Evolutionary conservation across 2,329 filamentous ascomycete genomes (phyloP).

Genomic region (Alternaria arborescens): DNA sequence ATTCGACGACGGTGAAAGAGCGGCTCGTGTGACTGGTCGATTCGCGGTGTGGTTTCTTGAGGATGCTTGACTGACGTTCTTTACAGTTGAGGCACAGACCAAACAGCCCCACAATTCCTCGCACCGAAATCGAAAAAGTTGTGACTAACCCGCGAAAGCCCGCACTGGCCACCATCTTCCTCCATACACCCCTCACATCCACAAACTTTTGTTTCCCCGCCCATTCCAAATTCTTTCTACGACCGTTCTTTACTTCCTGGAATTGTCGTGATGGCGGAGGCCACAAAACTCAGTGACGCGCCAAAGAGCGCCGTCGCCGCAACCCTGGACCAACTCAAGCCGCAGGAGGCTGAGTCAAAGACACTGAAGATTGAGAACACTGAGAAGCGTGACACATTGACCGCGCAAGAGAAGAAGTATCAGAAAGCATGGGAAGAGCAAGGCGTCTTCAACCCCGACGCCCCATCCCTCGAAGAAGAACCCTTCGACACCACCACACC

Average conservation of each 20-base stretch:
- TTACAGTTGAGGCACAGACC: conserved; percentile 10
- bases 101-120: conserved; percentile 5
- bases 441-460: conserved; percentile 83
- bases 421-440: conserved; percentile 83
- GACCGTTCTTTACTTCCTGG: conserved; percentile 4
- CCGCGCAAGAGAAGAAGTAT: conserved; percentile 89
- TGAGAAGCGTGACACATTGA: conserved; percentile 84
- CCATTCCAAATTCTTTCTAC: conserved; percentile 12
- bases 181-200: not conserved
- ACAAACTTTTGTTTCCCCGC: conserved; percentile 22
- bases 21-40: conserved; percentile 3
- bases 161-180: conserved; percentile 7
- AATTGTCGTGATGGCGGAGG: conserved; percentile 42
- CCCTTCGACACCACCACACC: conserved; percentile 77
- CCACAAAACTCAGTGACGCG: conserved; percentile 35
- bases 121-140: conserved; percentile 21
- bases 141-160: conserved; percentile 22
- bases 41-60: conserved; percentile 11
- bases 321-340: conserved; percentile 64
- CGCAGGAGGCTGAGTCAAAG: conserved; percentile 64
- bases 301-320: conserved; percentile 58
- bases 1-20: conserved; percentile 7
- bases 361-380: conserved; percentile 77
- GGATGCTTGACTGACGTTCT: conserved; percentile 28
- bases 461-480: conserved; percentile 79